Evolutionary conservation across 805 yeast genomes (phyloP).

Genomic region (Yarrowia sp.): DNA sequence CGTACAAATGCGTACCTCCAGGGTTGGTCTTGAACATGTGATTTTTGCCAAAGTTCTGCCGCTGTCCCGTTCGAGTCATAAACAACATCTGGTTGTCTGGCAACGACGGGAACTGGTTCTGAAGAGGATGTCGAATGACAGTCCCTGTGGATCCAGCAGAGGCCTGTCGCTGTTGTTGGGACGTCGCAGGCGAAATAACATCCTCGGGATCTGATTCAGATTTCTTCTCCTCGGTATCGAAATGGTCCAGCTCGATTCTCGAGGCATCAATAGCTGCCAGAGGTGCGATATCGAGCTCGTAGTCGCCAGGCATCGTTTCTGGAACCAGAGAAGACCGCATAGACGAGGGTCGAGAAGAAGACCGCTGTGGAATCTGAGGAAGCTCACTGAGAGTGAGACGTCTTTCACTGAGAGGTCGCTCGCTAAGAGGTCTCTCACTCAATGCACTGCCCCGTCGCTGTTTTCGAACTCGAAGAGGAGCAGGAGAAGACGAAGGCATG

Average conservation of each 20-base stretch:
- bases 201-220: no score
- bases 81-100: conserved; percentile 22
- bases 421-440: neutral
- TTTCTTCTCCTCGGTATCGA: neutral
- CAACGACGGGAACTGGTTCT: conserved; percentile 22
- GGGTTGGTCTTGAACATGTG: neutral
- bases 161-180: conserved; percentile 5
- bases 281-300: neutral
- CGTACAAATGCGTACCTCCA: conserved; percentile 16
- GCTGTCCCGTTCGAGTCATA: conserved; percentile 10
- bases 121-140: conserved; percentile 15
- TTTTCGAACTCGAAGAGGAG: conserved; percentile 5
- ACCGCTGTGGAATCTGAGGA: neutral
- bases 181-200: neutral
- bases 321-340: neutral
- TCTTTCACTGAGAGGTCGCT: neutral
- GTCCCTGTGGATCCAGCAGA: conserved; percentile 11
- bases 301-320: neutral
- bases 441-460: neutral
- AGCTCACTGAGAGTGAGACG: neutral
- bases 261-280: neutral
- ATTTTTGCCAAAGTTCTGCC: conserved; percentile 12
- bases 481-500: neutral
- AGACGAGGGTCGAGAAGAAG: neutral
- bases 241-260: neutral